phyloP scores from a whole-genome alignment of 78 protist species.

The Speleostelium caveatum region DNA sequence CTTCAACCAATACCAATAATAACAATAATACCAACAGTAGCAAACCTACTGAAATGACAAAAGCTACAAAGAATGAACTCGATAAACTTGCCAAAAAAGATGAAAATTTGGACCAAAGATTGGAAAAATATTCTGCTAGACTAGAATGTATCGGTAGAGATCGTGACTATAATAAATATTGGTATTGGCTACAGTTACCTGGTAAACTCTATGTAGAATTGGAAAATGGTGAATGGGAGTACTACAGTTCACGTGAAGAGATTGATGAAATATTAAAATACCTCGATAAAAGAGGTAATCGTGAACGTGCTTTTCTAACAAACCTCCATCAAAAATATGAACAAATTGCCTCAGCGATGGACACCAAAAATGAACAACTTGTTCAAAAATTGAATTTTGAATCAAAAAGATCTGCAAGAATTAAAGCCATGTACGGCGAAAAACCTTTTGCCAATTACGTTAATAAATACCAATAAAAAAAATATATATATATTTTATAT shows the following conservation, averaged over 20 bases:
- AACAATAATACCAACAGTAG: constrained; percentile 1
- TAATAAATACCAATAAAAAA: constrained; percentile 27
- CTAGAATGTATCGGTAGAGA: constrained; percentile 51
- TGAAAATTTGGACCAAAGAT: constrained; percentile 27
- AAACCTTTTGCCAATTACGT: neutral
- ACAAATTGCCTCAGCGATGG: neutral
- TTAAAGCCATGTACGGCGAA: constrained; percentile 45
- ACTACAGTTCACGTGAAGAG: constrained; percentile 28
- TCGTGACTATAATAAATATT: constrained; percentile 49
- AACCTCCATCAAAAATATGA: constrained; percentile 42
- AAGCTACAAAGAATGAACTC: neutral
- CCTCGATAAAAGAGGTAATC: constrained; percentile 50
- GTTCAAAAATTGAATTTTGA: constrained; percentile 22
- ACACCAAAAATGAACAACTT: constrained; percentile 11
- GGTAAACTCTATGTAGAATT: constrained; percentile 41
- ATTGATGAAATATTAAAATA: constrained; percentile 46
- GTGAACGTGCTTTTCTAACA: constrained; percentile 42
- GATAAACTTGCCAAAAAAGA: constrained; percentile 36
- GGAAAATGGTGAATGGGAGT: constrained; percentile 48
- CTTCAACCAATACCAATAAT: neutral
- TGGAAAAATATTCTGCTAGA: constrained; percentile 39
- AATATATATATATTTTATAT: too few species aligned
- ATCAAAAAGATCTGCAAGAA: constrained; percentile 47
- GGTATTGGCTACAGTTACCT: constrained; percentile 72
- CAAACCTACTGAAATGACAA: neutral